Base-by-base conservation (phyloP, 2,329 filamentous ascomycete species). In the Mycocentrospora acerina region DNA sequence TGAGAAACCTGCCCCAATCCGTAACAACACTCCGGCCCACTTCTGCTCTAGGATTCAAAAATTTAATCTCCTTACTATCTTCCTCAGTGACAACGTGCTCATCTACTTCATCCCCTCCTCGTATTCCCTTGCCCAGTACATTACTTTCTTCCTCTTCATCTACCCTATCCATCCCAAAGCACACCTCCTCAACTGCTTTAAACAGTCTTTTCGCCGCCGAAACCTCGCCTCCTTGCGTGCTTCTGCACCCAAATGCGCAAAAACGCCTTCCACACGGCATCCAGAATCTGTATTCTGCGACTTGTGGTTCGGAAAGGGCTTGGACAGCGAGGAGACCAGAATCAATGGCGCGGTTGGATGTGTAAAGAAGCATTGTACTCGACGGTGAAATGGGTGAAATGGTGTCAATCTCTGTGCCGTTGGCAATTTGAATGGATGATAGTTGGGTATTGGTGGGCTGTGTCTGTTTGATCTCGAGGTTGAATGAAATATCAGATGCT, bases 261-360 rank as follows among this genome's bases (percentile, higher is more conserved):
- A 24, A 25, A 19, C 53, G 43, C 3, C 49, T 48, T 3, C 62
- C 61, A 35, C 64, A 67, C 0, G 59, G 60, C 8, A 56, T 50
- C 64, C 64, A 67, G 39, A 67, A 67, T 17, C 60, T 41, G 38
- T 66, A 66, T 31, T 67, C 63, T 7, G 61, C 63, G 4, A 67
- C 62, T 38, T 64, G 57, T 0, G 49, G 32, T 45, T 67, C 64
- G 12, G 46, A 53, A 2, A 67, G 44, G 8, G 62, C 57, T 4
- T 32, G 36, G 1, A 65, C 44, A 14, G 53, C 60, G n/a, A 67
- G 43, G 1, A 67, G 48, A 0, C 63, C 62, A 1, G 42, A 52
- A 16, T 53, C 52, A 8, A 56, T 47, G 9, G 46, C 37, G 24
- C 63, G 62, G 15, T 60, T 58, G 3, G 59, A 60, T 0, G 52